A percentile compares a stretch with the other conserved stretches of the same genome.
Evolutionary conservation across 768 basidiomycete genomes (phyloP).

Genomic region (Tylopilus intermedius): DNA sequence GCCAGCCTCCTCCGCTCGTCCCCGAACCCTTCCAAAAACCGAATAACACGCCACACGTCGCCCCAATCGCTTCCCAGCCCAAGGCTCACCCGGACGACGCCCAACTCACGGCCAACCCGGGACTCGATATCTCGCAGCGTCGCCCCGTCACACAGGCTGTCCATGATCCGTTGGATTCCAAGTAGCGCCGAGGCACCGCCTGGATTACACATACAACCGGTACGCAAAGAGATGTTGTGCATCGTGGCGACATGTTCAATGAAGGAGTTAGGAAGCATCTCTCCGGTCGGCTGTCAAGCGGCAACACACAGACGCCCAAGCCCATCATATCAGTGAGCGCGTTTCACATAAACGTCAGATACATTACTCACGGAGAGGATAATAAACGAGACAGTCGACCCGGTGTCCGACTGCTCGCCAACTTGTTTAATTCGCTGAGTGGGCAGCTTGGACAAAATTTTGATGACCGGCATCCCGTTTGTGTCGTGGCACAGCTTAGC

Average conservation of each 20-base stretch:
- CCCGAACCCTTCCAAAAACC: slow-evolving; percentile 45
- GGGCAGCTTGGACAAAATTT: slow-evolving; percentile 63
- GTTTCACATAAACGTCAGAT: background rate
- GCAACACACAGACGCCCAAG: background rate
- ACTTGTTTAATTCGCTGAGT: slow-evolving; percentile 47
- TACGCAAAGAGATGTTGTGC: slow-evolving; percentile 67
- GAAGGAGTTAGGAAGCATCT: slow-evolving; percentile 67
- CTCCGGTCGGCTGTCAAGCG: slow-evolving; percentile 53
- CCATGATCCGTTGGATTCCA: slow-evolving; percentile 63
- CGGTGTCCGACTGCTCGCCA: slow-evolving; percentile 62
- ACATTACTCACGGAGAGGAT: slow-evolving; percentile 53
- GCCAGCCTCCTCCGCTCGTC: slow-evolving; percentile 32
- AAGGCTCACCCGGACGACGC: slow-evolving; percentile 71
- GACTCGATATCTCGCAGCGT: slow-evolving; percentile 59
- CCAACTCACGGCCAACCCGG: slow-evolving; percentile 60
- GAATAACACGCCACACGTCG: slow-evolving; percentile 60
- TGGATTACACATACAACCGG: slow-evolving; percentile 87
- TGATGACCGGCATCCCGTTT: slow-evolving; percentile 55
- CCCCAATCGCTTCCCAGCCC: slow-evolving; percentile 76
- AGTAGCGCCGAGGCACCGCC: slow-evolving; percentile 74
- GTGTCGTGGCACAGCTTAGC: slow-evolving; percentile 56
- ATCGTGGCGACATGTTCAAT: slow-evolving; percentile 64
- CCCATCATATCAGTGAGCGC: background rate
- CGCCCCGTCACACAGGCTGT: slow-evolving; percentile 50
- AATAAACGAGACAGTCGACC: slow-evolving; percentile 58